phyloP scores from a whole-genome alignment of 2,329 filamentous ascomycete genomes.

The Alternaria arborescens region DNA sequence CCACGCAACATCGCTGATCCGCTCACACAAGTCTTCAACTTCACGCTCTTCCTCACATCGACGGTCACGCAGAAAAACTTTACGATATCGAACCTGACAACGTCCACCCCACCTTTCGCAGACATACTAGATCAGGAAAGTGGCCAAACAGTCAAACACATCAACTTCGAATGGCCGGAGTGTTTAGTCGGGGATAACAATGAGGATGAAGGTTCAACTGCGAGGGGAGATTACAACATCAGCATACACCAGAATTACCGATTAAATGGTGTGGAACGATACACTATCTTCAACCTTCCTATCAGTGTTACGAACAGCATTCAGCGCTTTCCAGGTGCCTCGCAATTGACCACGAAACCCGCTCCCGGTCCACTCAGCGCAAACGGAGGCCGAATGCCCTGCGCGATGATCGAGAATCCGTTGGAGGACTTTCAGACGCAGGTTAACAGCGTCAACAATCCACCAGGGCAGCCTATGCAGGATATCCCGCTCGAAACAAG shows the following conservation, averaged over 20 bases:
- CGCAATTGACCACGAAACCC: conserved; percentile 43
- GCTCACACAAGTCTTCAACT: conserved; percentile 67
- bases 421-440: conserved; percentile 35
- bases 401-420: conserved; percentile 40
- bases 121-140: conserved; percentile 71
- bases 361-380: conserved; percentile 45
- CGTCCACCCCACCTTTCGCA: conserved; percentile 61
- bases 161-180: conserved; percentile 76
- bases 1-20: conserved; percentile 62
- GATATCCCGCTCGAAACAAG: conserved; percentile 39
- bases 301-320: conserved; percentile 74
- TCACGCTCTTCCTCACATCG: conserved; percentile 73
- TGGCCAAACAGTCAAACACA: conserved; percentile 75
- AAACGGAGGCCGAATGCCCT: conserved; percentile 46
- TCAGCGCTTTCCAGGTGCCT: conserved; percentile 43
- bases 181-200: conserved; percentile 71
- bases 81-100: conserved; percentile 71
- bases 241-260: conserved; percentile 76
- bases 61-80: conserved; percentile 71
- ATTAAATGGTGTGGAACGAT: conserved; percentile 69
- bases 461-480: conserved; percentile 41
- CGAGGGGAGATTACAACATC: conserved; percentile 72
- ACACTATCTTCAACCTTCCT: conserved; percentile 76
- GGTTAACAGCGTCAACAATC: conserved; percentile 45
- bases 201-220: conserved; percentile 52